Evolutionary conservation across 805 yeast genomes (phyloP), one percentile per base, ranked within the genome.

Genomic region (Ogataea siamensis): DNA sequence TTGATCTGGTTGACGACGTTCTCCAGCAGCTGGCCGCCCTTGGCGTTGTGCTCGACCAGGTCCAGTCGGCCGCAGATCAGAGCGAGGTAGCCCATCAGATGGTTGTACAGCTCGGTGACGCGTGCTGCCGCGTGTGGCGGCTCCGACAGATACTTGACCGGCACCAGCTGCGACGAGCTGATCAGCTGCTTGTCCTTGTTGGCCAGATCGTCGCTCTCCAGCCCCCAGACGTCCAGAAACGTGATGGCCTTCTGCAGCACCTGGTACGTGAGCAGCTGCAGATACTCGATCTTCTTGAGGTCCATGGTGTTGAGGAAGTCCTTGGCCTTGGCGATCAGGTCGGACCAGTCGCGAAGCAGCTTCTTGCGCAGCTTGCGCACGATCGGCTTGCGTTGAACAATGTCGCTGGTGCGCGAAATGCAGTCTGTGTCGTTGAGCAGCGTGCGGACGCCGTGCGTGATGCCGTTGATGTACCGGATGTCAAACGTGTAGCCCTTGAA

Each of bases 291-390:
- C 49, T 81, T 80, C 23, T 69, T 66, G 17, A 66, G 63, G 36
- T 72, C 75, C 18, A 78, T 67, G 0, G 88, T 80, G 29, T 82
- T 78, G 53, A 80, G 77, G 51, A 76, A 83, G 26, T 82, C 84
- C 46, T 81, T 83, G 1, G 91, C 89, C 52, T 81, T 83, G 25
- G 78, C 71, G 79, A 83, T 80, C 27, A 85, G 64, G 36, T 78
- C 79, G 46, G 84, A 83, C 95, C 94, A 85, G 54, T 83, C 89
- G 2, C 89, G 82, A 21, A 85, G 68, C 39, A 85, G 60, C 25
- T 78, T 70, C 57, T 85, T 85, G 47, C 95, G 70, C 37, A 78
- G 68, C 46, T 73, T 77, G 39, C 86, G 66, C 11, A 85, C 75
- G 3, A 73, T 57, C 2, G 86, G 80, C 34, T 75, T 71, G 44